Evolutionary conservation across 805 yeast species (phyloP), one percentile per base, ranked within the genome.

Genomic region (Hanseniaspora nectarophila): DNA sequence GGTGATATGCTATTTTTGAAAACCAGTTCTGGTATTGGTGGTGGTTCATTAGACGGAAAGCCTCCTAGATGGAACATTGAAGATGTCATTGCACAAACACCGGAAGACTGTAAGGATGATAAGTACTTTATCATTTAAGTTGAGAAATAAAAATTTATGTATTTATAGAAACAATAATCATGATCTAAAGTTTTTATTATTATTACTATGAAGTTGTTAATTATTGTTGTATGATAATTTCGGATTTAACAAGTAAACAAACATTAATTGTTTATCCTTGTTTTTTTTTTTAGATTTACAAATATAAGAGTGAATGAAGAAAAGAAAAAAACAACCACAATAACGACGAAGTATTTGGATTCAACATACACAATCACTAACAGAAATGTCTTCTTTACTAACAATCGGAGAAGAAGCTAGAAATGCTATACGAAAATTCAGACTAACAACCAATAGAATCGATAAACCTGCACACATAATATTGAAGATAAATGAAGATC

Each of bases 51-150:
- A 43, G 78, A 76, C 46, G 89, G 88, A 4, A 76, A 76, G 49
- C 73, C 77, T 24, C 89, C 87, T 59, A 76, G 90, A 68, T 81
- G 87, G 89, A 67, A 80, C 42, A 72, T 85, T 50, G 86, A 85
- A 60, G 92, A 85, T 35, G 92, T 82, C 23, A 70, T 85, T 56
- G 81, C 74, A 44, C 75, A 75, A 35, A 84, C 88, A 43, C 87
- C 86, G 20, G 77, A 73, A 54, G 94, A 85, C 63, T 71, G 75
- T 58, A 67, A 66, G 52, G 68, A 70, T 43, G 67, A 70, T 43
- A 65, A 60, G 51, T 71, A 60, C 57, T 71, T 71, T 55, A 55
- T 58, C 38, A 58, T 58, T 38, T 61, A 54, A 55, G 39, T 43
- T 18, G n/a, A 39, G 4, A 24, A 32, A 18, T 18, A 45, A 21